Evolutionary conservation across 192 early-diverging fungal genomes (phyloP), one percentile per base, ranked within the genome.

Genomic region (Polychytrium aggregatum): DNA sequence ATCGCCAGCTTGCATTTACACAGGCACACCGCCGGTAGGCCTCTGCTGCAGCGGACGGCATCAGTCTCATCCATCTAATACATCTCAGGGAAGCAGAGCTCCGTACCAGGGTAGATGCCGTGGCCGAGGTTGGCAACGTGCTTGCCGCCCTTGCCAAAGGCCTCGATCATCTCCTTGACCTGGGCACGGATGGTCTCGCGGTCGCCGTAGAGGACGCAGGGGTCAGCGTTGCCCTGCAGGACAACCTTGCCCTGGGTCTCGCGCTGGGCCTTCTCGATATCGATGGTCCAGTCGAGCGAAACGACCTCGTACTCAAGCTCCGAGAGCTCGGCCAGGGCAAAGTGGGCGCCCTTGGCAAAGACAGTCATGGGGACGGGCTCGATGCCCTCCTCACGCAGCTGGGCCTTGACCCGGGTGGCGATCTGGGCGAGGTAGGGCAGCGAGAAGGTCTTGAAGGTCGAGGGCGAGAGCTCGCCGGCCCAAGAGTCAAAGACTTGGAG

Each of bases 91-190:
- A n/a, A n/a, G n/a, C n/a, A n/a, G n/a, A n/a, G n/a, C n/a, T n/a
- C n/a, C 35, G 26, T 59, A 59, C 70, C 73, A 13, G 92, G 95
- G 56, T 88, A 76, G 78, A 96, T 92, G 11, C 95, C 95, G 64
- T 98, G 95, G 25, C 95, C 95, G 41, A 98, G 64, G 56, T 98
- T 98, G 30, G 83, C 95, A 64, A 98, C 92, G 49, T 92, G 90
- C 41, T 72, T 68, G 27, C 56, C 38, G 35, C 28, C 53, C 26
- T 62, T 69, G 29, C 90, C 87, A 66, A 98, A 95, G 25, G 53
- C 74, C 28, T 72, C 59, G 17, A 95, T 68, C 92, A 98, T 95
- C 26, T 63, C 67, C 46, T 65, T 65, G 5, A 85, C 91, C 20
- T 74, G 71, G 25, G 67, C 64, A 28, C 83, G 62, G 55, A 98